phyloP scores from a whole-genome alignment of 306 rosid species.

The cucumber (Cucumis sativus) region DNA sequence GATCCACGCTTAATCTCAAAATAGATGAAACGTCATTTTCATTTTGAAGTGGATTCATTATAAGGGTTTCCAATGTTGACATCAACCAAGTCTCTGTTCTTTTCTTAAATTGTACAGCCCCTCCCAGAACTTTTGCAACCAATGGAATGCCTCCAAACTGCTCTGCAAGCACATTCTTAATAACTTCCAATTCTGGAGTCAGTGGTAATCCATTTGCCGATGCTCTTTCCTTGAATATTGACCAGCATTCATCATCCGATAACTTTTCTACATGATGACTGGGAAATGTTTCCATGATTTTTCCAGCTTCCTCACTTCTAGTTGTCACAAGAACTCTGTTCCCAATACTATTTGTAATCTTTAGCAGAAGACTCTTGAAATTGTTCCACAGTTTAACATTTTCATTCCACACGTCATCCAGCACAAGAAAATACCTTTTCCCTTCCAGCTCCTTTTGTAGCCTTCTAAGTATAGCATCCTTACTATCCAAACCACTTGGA shows the following conservation, averaged over 20 bases:
- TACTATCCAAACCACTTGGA: neutral
- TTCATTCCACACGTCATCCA: constrained; percentile 25
- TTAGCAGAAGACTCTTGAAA: constrained; percentile 2
- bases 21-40: neutral
- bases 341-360: neutral
- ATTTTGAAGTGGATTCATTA: neutral
- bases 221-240: constrained; percentile 7
- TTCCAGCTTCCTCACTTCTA: constrained; percentile 10
- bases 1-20: constrained; percentile 14
- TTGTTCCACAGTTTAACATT: neutral
- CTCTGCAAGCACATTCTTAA: constrained; percentile 9
- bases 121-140: constrained; percentile 14
- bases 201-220: neutral
- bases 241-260: constrained; percentile 15
- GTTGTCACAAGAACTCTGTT: constrained; percentile 12
- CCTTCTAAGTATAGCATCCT: constrained; percentile 1
- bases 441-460: neutral
- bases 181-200: neutral
- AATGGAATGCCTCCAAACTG: constrained; percentile 18
- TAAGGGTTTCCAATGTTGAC: neutral
- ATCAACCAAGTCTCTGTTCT: neutral
- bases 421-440: constrained; percentile 15
- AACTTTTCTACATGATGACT: neutral
- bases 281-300: constrained; percentile 3
- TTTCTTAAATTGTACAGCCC: neutral